phyloP scores from a whole-genome alignment of 345 rosid genomes.

The Gossypium bickii region DNA sequence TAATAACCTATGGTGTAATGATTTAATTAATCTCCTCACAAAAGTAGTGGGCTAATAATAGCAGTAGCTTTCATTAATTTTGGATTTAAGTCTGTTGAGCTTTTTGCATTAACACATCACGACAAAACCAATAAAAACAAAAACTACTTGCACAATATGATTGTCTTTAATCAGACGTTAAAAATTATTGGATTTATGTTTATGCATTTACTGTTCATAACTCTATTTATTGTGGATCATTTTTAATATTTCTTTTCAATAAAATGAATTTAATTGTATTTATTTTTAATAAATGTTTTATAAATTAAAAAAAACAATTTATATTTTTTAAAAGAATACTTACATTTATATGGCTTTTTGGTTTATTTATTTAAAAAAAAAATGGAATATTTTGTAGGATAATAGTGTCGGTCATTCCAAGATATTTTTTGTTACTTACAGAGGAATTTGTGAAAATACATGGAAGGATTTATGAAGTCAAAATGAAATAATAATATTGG shows the following conservation, averaged over 20 bases:
- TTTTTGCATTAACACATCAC: slow-evolving; percentile 3
- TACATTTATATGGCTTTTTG: no score
- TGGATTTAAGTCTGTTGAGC: slow-evolving; percentile 4
- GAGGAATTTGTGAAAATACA: neutral
- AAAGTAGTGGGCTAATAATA: neutral
- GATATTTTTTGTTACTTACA: neutral
- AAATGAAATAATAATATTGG: no score
- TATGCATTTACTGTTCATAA: no score
- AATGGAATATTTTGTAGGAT: neutral
- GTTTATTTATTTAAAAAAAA: no score
- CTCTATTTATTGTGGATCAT: no score
- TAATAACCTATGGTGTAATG: neutral
- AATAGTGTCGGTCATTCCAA: neutral
- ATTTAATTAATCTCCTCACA: slow-evolving; percentile 1
- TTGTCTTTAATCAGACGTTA: neutral
- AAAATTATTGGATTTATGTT: neutral
- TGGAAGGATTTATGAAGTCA: no score
- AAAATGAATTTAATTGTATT: no score
- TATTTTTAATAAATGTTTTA: no score
- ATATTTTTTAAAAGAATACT: no score
- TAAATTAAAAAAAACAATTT: no score
- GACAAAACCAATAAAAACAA: slow-evolving; percentile 1
- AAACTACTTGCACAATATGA: neutral
- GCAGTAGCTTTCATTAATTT: neutral
- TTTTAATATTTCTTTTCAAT: no score